A percentile compares a stretch with the other conserved stretches of the same genome.
phyloP scores from a whole-genome alignment of 768 basidiomycete species.

The Xerocomellus dryophilus region DNA sequence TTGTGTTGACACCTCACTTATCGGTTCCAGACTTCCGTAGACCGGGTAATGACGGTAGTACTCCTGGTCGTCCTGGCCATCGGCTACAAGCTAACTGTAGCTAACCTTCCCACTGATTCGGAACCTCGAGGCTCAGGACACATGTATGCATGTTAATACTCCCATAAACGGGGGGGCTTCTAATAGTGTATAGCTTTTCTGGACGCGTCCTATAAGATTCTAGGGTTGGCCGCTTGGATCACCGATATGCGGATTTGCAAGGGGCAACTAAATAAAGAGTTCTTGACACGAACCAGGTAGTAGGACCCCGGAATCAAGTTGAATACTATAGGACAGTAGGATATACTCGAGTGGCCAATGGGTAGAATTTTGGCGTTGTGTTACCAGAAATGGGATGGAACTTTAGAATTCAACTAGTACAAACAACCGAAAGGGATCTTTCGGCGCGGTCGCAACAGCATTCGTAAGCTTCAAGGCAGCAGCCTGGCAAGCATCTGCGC shows the following conservation, averaged over 20 bases:
- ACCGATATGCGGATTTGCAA: neutral
- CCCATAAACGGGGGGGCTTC: neutral
- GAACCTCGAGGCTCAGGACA: neutral
- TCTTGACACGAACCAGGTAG: too few species aligned
- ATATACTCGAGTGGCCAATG: too few species aligned
- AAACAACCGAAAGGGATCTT: slow-evolving; percentile 25
- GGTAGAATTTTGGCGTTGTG: neutral
- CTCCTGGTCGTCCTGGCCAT: too few species aligned
- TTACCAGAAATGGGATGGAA: slow-evolving; percentile 12
- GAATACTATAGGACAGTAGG: too few species aligned
- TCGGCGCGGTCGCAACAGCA: neutral
- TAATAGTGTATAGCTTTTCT: neutral
- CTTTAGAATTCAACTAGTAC: slow-evolving; percentile 29
- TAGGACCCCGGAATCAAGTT: too few species aligned
- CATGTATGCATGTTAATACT: neutral
- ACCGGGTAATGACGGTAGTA: too few species aligned
- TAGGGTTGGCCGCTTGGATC: neutral
- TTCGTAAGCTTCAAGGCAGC: slow-evolving; percentile 9
- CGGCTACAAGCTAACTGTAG: too few species aligned
- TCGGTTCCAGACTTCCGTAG: too few species aligned
- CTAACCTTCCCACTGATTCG: too few species aligned
- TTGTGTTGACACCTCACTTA: too few species aligned
- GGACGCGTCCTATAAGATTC: neutral
- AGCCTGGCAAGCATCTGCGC: slow-evolving; percentile 7
- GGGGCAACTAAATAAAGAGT: too few species aligned